Evolutionary conservation across 1,284 basidiomycete species (phyloP).

Genomic region (Peniophora sp.): DNA sequence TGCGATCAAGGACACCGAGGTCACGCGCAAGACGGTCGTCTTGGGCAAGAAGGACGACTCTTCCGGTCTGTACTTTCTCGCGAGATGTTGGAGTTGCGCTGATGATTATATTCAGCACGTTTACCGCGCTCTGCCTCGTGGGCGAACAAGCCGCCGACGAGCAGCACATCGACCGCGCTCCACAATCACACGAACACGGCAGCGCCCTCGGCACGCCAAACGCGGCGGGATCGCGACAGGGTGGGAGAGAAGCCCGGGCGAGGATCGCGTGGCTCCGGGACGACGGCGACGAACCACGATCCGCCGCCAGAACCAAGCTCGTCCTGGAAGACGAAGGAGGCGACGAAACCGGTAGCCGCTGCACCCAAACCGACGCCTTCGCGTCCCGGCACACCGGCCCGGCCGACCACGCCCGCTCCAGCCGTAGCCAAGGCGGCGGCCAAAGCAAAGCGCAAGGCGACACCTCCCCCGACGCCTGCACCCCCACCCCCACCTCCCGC

Average conservation of each 20-base stretch:
- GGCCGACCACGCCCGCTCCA: slow-evolving; percentile 32
- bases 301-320: slow-evolving; percentile 29
- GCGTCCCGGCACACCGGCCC: slow-evolving; percentile 56
- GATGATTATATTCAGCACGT: slow-evolving; percentile 27
- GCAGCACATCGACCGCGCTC: slow-evolving; percentile 17
- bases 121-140: slow-evolving; percentile 81
- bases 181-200: slow-evolving; percentile 20
- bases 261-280: slow-evolving; percentile 16
- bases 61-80: slow-evolving; percentile 41
- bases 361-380: slow-evolving; percentile 29
- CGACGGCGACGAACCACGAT: slow-evolving; percentile 18
- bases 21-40: slow-evolving; percentile 38
- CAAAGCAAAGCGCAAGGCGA: slow-evolving; percentile 33
- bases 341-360: slow-evolving; percentile 34
- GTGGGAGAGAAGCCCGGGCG: slow-evolving; percentile 13
- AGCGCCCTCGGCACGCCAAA: slow-evolving; percentile 13
- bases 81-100: slow-evolving; percentile 17
- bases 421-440: slow-evolving; percentile 18
- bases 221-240: slow-evolving; percentile 15
- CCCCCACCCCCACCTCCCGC: slow-evolving; percentile 24
- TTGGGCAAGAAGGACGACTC: slow-evolving; percentile 50
- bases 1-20: slow-evolving; percentile 80
- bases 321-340: slow-evolving; percentile 31
- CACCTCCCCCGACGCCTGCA: slow-evolving; percentile 31
- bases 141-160: slow-evolving; percentile 49